Conservation (phyloP, 1,284 basidiomycete species). For the Waitea zeae region DNA sequence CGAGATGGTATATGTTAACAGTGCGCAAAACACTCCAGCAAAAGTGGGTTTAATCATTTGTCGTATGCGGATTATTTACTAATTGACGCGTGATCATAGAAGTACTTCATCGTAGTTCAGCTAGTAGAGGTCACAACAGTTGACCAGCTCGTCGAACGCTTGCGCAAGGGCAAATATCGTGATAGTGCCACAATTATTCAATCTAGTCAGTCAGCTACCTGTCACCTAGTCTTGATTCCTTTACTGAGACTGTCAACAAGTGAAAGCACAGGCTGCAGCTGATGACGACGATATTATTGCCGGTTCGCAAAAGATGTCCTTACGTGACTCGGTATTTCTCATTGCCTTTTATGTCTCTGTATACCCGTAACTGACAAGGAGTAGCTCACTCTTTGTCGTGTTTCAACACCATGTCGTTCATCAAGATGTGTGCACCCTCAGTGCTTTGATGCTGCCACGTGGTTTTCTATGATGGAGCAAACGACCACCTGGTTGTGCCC, state of each 20-base stretch:
- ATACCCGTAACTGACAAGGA: background rate
- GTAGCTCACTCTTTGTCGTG: conserved; percentile 79
- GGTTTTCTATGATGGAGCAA: conserved; percentile 91
- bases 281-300: conserved; percentile 84
- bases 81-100: conserved; percentile 30
- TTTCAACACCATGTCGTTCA: conserved; percentile 77
- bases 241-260: conserved; percentile 21
- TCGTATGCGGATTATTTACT: background rate
- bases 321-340: conserved; percentile 77
- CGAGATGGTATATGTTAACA: conserved; percentile 85
- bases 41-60: conserved; percentile 31
- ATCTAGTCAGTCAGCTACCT: conserved; percentile 36
- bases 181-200: conserved; percentile 50
- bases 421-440: conserved; percentile 77
- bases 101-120: conserved; percentile 74
- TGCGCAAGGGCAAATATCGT: conserved; percentile 50
- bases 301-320: conserved; percentile 72
- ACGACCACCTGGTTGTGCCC: conserved; percentile 96
- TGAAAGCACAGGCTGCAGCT: conserved; percentile 28
- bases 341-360: background rate
- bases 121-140: conserved; percentile 63
- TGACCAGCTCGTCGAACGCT: conserved; percentile 42
- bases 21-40: conserved; percentile 54
- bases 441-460: conserved; percentile 92
- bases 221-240: conserved; percentile 1